Evolutionary conservation across 2,329 filamentous ascomycete species (phyloP), one percentile per base, ranked within the genome.

Genomic region (Xylariaceae sp.): DNA sequence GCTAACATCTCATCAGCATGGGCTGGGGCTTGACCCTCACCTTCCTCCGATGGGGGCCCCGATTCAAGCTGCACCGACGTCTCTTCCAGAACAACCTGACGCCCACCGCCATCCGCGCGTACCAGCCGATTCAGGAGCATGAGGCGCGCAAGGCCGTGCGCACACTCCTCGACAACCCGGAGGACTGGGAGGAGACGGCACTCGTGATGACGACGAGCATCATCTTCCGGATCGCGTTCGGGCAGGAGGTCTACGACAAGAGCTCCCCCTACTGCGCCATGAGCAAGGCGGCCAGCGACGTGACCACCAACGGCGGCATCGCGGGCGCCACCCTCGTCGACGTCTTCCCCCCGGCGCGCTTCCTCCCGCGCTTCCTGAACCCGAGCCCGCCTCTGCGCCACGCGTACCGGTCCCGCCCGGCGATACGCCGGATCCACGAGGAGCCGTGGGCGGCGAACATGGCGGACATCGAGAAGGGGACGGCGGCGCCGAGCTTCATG

Each of bases 61-160:
- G 52, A 22, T 73, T 70, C 48, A 60, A 62, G n/a, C 49, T 67
- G 42, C 71, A 73, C 45, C 65, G 71, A 26, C 64, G 61, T 37
- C 54, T 71, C 19, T 55, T 73, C 15, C 71, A 74, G 42, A 62
- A 57, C 29, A 60, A 56, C n/a, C 72, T 73, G 44, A 62, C 63
- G 16, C 64, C 63, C 43, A 62, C 63, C 28, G 66, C 54, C 40
- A 61, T 65, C 39, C 49, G 50, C 12, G 41, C 51, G 12, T 64
- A 65, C 37, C 54, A 51, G 29, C 42, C 44, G 9, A 42, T 46
- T n/a, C 53, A 56, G 43, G 31, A 29, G 9, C 38, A 47, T 17
- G 48, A 56, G 35, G 49, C 53, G 24, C 41, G 41, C 13, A 43
- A 39, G 11, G 43, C 48, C 16, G 37, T 41, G 3, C 34, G 34